Base-by-base conservation (phyloP, 1,284 basidiomycete genomes). In the Ustilago trichophora region DNA sequence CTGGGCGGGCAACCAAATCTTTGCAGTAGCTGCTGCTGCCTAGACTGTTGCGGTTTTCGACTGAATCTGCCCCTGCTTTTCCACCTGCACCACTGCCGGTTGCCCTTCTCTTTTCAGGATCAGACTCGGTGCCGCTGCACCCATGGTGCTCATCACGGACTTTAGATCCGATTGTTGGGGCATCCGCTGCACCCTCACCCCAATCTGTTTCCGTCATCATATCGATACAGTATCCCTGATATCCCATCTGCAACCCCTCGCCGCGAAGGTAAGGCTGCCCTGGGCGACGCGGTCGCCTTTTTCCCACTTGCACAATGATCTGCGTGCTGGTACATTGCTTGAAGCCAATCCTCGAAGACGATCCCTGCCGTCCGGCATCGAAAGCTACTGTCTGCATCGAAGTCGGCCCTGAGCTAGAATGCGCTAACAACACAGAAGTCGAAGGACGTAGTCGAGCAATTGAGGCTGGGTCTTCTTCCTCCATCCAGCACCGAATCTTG, bases 191-290 rank as follows among this genome's bases (percentile, higher is more conserved):
- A 33, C 13, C 19, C 15, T 15, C 15, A 12, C 11, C 22, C 16
- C 11, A 25, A 27, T 26, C 16, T 13, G 19, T 19, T 12, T 19
- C 25, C 18, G 38, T 41, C 43, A 34, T 24, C 29, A 40, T 21
- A 13, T 65, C 55, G 29, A 58, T 46, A 35, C 63, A 66, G 25
- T 51, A 59, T 9, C 63, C 51, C 21, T 66, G 56, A 19, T 38
- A 66, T 2, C 63, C 63, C 29, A 66, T 66, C 25, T 66, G 63
- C n/a, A 66, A 38, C 2, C 63, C 63, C 29, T 66, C 63, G 7
- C 63, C 63, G 7, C 41, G 42, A 21, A 66, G 16, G 21, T 50
- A 55, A 8, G 46, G 24, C 35, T 52, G 51, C 3, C 40, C 52
- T 10, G 37, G 27, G 1, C 43, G 42, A 6, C 63, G 46, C 2